phyloP scores from a whole-genome alignment of 225 moss, liverwort and hornwort genomes.

The Rhytidiadelphus loreus region DNA sequence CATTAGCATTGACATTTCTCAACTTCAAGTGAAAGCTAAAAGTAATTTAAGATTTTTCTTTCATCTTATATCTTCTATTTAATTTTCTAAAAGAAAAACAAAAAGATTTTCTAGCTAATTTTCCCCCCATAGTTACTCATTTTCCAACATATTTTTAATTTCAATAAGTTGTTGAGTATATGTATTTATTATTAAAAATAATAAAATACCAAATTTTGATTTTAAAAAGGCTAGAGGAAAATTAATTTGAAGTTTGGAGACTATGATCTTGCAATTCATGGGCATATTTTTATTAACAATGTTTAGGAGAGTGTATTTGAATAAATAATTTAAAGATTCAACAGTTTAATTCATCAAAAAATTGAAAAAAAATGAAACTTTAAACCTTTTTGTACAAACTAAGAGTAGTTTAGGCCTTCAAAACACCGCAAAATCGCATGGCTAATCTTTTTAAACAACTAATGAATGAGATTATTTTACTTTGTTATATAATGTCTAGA shows the following conservation, averaged over 20 bases:
- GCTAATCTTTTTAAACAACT: not conserved
- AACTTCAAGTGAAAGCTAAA: not conserved
- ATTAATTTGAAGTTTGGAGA: not conserved
- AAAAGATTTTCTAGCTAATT: accelerated
- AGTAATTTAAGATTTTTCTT: not conserved
- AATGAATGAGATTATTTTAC: not conserved
- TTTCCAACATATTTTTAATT: not conserved
- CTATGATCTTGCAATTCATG: not conserved
- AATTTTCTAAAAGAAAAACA: not conserved
- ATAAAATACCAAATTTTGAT: not conserved
- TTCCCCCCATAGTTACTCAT: accelerated
- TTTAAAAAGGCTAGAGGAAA: not conserved
- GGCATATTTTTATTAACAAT: not conserved
- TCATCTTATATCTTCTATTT: not conserved
- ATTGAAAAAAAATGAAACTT: not conserved
- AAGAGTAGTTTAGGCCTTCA: not conserved
- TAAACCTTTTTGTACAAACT: no score
- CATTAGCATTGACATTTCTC: not conserved
- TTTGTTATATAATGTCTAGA: accelerated
- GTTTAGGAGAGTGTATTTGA: accelerated
- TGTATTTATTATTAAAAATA: not conserved
- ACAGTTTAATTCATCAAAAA: not conserved
- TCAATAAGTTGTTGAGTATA: not conserved
- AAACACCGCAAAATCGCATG: accelerated
- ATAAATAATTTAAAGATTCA: not conserved